Conservation (phyloP, 2,329 filamentous ascomycete genomes). For the Paecilomyces dactylethromorphus region DNA sequence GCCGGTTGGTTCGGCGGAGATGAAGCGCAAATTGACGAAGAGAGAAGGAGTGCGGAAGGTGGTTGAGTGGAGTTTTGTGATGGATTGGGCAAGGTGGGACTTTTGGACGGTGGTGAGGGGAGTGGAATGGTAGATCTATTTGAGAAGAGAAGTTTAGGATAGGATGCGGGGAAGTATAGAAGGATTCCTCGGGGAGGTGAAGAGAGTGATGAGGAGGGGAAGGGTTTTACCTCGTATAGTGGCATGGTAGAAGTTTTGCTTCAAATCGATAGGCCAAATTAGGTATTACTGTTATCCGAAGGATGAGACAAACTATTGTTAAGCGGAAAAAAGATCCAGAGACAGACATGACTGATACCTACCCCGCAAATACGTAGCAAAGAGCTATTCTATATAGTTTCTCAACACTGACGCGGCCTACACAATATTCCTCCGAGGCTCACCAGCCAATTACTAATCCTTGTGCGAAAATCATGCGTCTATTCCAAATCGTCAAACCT, state of each 20-base stretch:
- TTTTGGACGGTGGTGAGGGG: slow-evolving; percentile 11
- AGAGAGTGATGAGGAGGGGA: too few relatives aligned
- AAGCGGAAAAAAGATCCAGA: neutral
- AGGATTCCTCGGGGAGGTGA: too few relatives aligned
- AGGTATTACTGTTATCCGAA: neutral
- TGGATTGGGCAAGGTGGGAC: slow-evolving; percentile 9
- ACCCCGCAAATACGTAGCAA: neutral
- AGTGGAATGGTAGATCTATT: slow-evolving; percentile 9
- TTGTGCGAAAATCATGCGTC: too few relatives aligned
- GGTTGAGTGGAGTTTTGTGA: slow-evolving; percentile 11
- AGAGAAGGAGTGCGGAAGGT: slow-evolving; percentile 13
- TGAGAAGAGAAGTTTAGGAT: neutral
- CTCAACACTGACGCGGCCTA: too few relatives aligned
- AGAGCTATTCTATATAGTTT: neutral
- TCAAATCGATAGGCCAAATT: neutral
- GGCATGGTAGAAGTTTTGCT: slow-evolving; percentile 1
- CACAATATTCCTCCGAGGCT: too few relatives aligned
- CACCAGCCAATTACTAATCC: too few relatives aligned
- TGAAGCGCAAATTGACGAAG: slow-evolving; percentile 14
- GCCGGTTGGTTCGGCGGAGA: slow-evolving; percentile 1
- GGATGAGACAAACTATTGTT: neutral
- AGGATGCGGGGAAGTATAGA: neutral
- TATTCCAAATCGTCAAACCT: too few relatives aligned
- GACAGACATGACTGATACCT: neutral
- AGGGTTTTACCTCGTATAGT: slow-evolving; percentile 1